Conservation (phyloP, 345 rosid genomes). For the Eucalyptus pauciflora region DNA sequence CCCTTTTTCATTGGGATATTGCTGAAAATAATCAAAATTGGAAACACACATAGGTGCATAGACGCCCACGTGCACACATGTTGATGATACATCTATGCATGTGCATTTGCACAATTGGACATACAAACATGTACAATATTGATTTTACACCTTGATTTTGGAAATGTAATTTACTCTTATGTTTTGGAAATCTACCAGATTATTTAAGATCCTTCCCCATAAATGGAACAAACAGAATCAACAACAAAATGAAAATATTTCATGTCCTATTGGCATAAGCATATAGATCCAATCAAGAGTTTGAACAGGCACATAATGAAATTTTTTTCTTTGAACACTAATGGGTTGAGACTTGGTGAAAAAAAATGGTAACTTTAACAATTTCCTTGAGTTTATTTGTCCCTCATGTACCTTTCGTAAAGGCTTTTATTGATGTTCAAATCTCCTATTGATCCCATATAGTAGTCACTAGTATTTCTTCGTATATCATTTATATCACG, state of each 20-base stretch:
- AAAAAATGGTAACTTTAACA: not conserved
- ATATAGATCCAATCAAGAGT: not conserved
- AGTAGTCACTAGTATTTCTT: not conserved
- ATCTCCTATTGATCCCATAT: not conserved
- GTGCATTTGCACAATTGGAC: not conserved
- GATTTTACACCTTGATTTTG: not conserved
- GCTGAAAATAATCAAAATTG: not conserved
- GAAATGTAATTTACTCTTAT: not conserved
- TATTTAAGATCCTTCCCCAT: not conserved
- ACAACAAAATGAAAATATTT: not conserved
- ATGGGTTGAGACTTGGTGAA: not conserved
- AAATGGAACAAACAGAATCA: not conserved
- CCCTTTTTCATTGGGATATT: not conserved
- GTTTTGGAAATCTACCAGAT: not conserved
- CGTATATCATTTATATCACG: not conserved
- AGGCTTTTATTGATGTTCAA: not conserved
- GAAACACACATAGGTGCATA: not conserved
- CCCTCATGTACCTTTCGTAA: not conserved
- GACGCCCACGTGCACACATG: not conserved
- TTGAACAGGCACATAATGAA: not conserved
- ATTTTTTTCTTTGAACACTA: not conserved
- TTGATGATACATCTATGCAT: not conserved
- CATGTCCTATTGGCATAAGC: not conserved
- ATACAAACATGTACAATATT: not conserved
- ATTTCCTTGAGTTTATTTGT: not conserved